A percentile compares a stretch with the other conserved stretches of the same genome.
phyloP scores from a whole-genome alignment of 179 eudicot genomes.

The Camellia oleifera region DNA sequence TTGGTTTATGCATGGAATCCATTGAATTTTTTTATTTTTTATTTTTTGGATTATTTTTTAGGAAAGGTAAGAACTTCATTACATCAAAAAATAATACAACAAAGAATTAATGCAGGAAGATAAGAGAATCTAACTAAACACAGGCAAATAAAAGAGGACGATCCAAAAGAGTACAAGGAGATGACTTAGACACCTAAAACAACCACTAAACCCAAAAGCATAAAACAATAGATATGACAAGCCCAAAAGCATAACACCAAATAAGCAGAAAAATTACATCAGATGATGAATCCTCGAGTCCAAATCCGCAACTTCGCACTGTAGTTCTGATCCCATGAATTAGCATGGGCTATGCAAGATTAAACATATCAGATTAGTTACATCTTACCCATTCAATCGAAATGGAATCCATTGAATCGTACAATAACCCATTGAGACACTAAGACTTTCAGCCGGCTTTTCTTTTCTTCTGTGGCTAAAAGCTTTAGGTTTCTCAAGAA shows the following conservation, averaged over 20 bases:
- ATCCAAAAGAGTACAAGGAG: background rate
- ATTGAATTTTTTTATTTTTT: too few species aligned
- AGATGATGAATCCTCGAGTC: background rate
- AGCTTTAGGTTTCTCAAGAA: background rate
- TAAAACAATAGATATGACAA: too few species aligned
- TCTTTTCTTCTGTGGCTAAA: background rate
- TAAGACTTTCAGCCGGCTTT: background rate
- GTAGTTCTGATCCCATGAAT: background rate
- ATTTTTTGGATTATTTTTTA: too few species aligned
- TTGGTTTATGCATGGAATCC: background rate
- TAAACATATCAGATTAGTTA: background rate
- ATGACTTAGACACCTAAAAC: background rate
- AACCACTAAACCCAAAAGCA: background rate
- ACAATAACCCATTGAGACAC: too few species aligned
- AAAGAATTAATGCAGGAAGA: background rate
- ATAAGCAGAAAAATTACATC: background rate
- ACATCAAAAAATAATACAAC: background rate
- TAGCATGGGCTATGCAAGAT: background rate
- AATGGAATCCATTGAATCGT: conserved; percentile 7
- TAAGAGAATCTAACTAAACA: background rate
- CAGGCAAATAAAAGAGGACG: background rate
- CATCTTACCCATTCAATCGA: background rate
- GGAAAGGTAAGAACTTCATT: background rate
- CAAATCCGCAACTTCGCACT: background rate
- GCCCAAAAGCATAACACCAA: background rate